Evolutionary conservation across 306 rosid species (phyloP), one percentile per base, ranked within the genome.

Genomic region (Fagus sylvatica): DNA sequence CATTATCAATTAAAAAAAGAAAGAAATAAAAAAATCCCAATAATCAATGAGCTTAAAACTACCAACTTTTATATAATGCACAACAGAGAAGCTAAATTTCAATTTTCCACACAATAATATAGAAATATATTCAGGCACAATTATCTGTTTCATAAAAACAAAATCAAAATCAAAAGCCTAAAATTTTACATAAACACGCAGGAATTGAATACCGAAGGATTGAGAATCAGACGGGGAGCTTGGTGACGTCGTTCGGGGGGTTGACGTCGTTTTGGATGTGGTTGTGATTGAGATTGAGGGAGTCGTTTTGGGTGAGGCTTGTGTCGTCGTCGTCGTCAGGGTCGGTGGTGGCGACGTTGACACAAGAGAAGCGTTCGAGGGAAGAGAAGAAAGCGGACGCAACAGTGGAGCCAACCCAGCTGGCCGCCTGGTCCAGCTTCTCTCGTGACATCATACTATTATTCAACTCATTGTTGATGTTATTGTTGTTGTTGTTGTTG

Each of bases 381-480:
- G 97, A 92, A 62, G 93, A 88, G 75, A 92, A 92, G 90, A 92
- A 92, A 56, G 95, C 97, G 54, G 95, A 87, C 3, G 90, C 78
- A 36, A 92, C 89, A 70, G 95, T 87, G 85, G 95, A 82, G 13
- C 95, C 82, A 5, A 92, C 62, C 95, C 97, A 92, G 40, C 69
- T 42, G 0, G 97, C 90, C 64, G 85, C 76, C 83, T 82, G 89
- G 70, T 91, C 97, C 54, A 91, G 73, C 88, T 80, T 89, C 90
- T 91, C 93, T 74, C 67, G 69, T 2, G 89, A 72, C 16, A 81
- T 53, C 13, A 87, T 64, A 53, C 81, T 81, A 22, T 22, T 22
- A 22, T 22, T 22, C 28, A 22, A 22, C 51, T 46, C 13, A 46
- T 46, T 46, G 51, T 46, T 46, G 51, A 8, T 7, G 42, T 39